Base-by-base conservation (phyloP, 768 basidiomycete species). In the Pleurotus sapidus region DNA sequence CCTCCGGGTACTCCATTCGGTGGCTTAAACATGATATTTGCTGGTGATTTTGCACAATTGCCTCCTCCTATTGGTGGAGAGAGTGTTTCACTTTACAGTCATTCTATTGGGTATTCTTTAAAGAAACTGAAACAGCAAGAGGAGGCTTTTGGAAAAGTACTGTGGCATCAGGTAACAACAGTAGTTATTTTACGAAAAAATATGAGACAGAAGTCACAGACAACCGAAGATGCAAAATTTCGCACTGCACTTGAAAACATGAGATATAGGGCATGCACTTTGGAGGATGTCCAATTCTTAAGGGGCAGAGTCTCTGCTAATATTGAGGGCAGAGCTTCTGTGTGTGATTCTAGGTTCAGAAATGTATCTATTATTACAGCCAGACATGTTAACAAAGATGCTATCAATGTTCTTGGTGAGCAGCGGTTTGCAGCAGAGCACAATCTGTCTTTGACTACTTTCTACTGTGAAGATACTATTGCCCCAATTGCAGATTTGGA, bases 11-110 rank as follows among this genome's bases (percentile, higher is more conserved):
- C 45, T 5, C 62, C 70, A 14, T 75, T 75, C 62, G 74, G 72
- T 11, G 72, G 74, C 0, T 57, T 71, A 7, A 74, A 69, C 40
- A 66, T 75, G 58, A 68, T 75, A 23, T 65, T 77, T 56, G 65
- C 70, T 15, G 74, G 74, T 7, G 73, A 77, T 49, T 77, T 78
- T 66, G 75, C 73, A 8, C 68, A 69, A 53, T 57, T 69, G 0
- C 63, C 66, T 12, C 67, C 66, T 30, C 58, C 64, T 0, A 55
- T 60, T 2, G 64, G 63, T 37, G 57, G 59, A 9, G 63, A 62
- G 20, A 1, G 38, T 60, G 34, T 62, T 46, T 56, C 63, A n/a
- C 56, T 65, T 9, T 66, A 61, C 42, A 62, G 58, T 24, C 24
- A 57, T 25, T 30, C 27, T 3, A 49, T 61, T 34, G 54, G 60